phyloP scores from a whole-genome alignment of 2,329 filamentous ascomycete genomes.

The Cladophialophora psammophila region DNA sequence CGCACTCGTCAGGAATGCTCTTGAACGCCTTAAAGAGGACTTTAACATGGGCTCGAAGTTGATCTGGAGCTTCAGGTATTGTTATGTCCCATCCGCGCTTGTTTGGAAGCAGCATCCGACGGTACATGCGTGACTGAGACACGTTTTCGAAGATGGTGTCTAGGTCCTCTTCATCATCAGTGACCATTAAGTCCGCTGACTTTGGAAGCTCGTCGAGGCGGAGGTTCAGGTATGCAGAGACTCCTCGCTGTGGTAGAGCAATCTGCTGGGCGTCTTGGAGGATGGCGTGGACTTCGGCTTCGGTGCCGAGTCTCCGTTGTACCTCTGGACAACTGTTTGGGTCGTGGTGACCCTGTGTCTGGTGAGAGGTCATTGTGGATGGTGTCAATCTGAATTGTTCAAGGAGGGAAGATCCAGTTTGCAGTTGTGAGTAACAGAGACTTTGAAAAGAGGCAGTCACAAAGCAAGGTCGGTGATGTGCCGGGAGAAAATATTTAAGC shows the following conservation, averaged over 20 bases:
- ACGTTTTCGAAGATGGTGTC: constrained; percentile 24
- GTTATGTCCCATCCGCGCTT: constrained; percentile 39
- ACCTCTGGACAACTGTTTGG: constrained; percentile 15
- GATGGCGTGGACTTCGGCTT: not conserved
- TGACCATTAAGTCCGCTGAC: constrained; percentile 18
- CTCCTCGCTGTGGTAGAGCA: constrained; percentile 13
- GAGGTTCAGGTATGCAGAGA: constrained; percentile 8
- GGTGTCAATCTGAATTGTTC: not conserved
- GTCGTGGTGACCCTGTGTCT: constrained; percentile 7
- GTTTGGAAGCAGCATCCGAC: constrained; percentile 22
- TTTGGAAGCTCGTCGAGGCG: constrained; percentile 13
- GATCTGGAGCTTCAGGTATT: constrained; percentile 40
- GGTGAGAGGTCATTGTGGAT: constrained; percentile 2
- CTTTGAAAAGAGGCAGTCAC: constrained; percentile 26
- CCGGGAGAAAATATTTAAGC: constrained; percentile 2
- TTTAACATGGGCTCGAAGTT: constrained; percentile 43
- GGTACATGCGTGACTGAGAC: constrained; percentile 29
- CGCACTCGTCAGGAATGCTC: constrained; percentile 39
- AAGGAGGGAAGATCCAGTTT: constrained; percentile 5
- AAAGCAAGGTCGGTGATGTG: constrained; percentile 7
- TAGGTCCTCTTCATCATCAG: not conserved
- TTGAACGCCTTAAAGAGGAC: constrained; percentile 47
- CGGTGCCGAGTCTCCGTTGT: not conserved
- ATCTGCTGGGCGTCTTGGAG: not conserved
- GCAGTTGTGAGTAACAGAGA: not conserved